These are phyloP conservation scores for Paraphoma sp. DNA, from an alignment of 2,329 filamentous ascomycete genomes.

Conservation along the genomic window DNA sequence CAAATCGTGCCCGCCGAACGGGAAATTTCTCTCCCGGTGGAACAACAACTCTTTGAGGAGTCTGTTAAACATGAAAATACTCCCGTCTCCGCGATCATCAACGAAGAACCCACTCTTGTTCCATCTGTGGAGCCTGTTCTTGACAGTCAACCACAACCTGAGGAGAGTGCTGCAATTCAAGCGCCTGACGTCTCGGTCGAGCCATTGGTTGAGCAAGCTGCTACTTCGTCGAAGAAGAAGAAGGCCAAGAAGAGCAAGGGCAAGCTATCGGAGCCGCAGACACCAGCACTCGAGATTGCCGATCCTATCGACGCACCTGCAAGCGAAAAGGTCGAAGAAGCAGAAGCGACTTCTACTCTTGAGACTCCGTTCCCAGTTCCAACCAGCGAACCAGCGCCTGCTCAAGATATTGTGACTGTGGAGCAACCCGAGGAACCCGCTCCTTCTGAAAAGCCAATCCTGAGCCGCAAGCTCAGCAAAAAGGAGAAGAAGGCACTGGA, in stretches of 20 bases:
- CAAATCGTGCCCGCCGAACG: not conserved
- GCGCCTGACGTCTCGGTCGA: not conserved
- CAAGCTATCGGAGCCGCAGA: constrained; percentile 22
- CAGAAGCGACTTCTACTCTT: constrained; percentile 1
- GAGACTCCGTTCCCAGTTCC: constrained; percentile 5
- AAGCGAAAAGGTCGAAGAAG: not conserved
- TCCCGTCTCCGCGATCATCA: not conserved
- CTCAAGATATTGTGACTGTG: not conserved
- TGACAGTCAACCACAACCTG: not conserved
- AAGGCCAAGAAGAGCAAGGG: constrained; percentile 27
- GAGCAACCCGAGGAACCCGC: not conserved
- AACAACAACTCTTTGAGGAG: not conserved
- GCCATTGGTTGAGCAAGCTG: constrained; percentile 6
- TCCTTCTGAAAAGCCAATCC: constrained; percentile 17
- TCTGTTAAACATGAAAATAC: not conserved
- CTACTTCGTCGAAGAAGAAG: constrained; percentile 12
- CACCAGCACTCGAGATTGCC: constrained; percentile 6
- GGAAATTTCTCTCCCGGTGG: not conserved
- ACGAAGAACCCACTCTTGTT: not conserved
- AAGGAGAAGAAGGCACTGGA: constrained; percentile 42
- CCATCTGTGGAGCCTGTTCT: not conserved
- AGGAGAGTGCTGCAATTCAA: not conserved
- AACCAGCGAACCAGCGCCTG: not conserved
- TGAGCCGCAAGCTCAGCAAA: constrained; percentile 42
- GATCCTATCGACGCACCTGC: constrained; percentile 6